Base-by-base conservation (phyloP, 2,329 filamentous ascomycete species). In the Calonectria fujianensis region DNA sequence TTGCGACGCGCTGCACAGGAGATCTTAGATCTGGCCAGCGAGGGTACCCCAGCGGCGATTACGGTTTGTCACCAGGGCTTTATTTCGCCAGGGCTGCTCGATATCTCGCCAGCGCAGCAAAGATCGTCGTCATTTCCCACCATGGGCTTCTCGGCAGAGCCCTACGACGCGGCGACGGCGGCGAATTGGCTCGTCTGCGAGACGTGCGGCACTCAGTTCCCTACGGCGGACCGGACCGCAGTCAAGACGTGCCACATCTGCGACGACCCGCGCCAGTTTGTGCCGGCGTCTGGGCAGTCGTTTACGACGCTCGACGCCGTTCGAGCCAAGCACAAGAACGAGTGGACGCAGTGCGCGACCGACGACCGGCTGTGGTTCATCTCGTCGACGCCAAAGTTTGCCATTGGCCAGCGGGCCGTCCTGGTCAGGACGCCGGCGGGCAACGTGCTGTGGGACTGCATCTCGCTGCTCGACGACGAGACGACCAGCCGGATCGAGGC, bases 401-500 rank as follows among this genome's bases (percentile, higher is more conserved):
- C 88, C 69, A 97, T 97, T 76, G 94, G 94, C 1, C 93, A 97
- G 84, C 90, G 95, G 39, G 92, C 92, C 27, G 89, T 96, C 61
- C 86, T 97, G 2, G 86, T 96, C 16, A 87, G 89, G 65, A 95
- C 94, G 0, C 87, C 90, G 0, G 73, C 84, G 0, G 94, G 94
- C 0, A 96, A 96, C 82, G 84, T 97, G 1, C 89, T 97, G 2
- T 97, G 95, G 95, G 95, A 97, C 84, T 92, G 93, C 75, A 87
- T 97, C 72, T 90, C 94, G 0, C 91, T 92, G 76, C 85, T 97
- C 4, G 93, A 96, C 82, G 84, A 89, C 1, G 88, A 88, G 4
- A 96, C 94, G 0, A 84, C 94, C 0, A 81, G 85, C 0, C 82
- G 84, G 71, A 91, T 96, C 79, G 87, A 89, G 8, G 82, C 81